Evolutionary conservation across 2,329 filamentous ascomycete species (phyloP).

Genomic region (Fusarium annulatum): DNA sequence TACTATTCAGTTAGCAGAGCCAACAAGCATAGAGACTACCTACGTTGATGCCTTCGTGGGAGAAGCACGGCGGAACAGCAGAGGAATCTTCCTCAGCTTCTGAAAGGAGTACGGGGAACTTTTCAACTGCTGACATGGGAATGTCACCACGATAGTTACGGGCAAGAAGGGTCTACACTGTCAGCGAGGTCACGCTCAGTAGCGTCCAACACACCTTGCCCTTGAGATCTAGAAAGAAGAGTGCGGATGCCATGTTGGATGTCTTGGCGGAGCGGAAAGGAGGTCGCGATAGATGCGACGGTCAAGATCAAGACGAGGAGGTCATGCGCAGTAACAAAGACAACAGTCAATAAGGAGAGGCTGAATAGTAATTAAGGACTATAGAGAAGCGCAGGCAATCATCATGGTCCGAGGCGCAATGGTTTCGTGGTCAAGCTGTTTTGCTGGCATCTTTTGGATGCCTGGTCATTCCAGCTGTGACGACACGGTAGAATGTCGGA

Average conservation of each 20-base stretch:
- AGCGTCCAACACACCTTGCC: constrained; percentile 78
- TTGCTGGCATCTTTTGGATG: constrained; percentile 44
- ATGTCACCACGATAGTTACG: constrained; percentile 99
- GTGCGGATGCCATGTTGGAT: constrained; percentile 82
- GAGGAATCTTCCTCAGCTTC: constrained; percentile 99
- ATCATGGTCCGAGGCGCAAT: constrained; percentile 36
- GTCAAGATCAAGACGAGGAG: constrained; percentile 14
- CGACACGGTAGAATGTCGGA: constrained; percentile 40
- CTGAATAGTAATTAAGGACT: constrained; percentile 25
- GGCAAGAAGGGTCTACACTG: constrained; percentile 88
- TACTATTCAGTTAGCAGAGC: constrained; percentile 67
- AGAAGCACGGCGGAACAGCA: constrained; percentile 97
- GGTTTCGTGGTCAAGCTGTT: constrained; percentile 28
- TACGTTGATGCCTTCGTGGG: constrained; percentile 97
- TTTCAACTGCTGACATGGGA: constrained; percentile 98
- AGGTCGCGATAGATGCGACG: constrained; percentile 44
- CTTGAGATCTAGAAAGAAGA: constrained; percentile 99
- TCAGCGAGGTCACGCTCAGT: constrained; percentile 1
- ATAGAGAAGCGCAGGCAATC: constrained; percentile 43
- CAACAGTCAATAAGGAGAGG: constrained; percentile 11
- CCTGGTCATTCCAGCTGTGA: constrained; percentile 37
- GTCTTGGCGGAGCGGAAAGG: constrained; percentile 38
- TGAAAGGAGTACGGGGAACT: constrained; percentile 94
- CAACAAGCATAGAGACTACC: constrained; percentile 48
- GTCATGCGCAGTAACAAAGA: constrained; percentile 29